Evolutionary conservation across 257 asterid species (phyloP).

Genomic region (Rehmannia glutinosa): DNA sequence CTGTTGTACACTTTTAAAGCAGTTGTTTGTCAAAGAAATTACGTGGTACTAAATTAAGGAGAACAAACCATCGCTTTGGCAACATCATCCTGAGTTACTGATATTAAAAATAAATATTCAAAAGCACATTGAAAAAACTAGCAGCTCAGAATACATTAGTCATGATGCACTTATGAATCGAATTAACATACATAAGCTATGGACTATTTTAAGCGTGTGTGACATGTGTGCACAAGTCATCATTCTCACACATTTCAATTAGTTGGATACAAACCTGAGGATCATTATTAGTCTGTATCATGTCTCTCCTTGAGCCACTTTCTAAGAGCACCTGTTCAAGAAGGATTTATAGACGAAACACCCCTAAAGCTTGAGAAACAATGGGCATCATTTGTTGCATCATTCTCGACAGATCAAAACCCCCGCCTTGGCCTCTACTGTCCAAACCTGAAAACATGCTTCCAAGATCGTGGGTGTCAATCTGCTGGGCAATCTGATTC

Average conservation of each 20-base stretch:
- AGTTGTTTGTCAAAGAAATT: no score
- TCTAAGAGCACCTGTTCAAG: slow-evolving; percentile 25
- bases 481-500: slow-evolving; percentile 87
- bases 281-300: slow-evolving; percentile 17
- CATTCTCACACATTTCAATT: background rate
- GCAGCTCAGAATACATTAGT: no score
- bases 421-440: slow-evolving; percentile 56
- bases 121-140: no score
- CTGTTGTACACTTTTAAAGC: no score
- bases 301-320: slow-evolving; percentile 32
- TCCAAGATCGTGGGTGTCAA: slow-evolving; percentile 70
- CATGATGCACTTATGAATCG: no score
- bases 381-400: slow-evolving; percentile 98
- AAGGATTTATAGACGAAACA: slow-evolving; percentile 30
- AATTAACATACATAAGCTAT: background rate
- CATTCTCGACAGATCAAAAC: slow-evolving; percentile 83
- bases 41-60: no score
- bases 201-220: background rate
- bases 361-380: slow-evolving; percentile 90
- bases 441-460: slow-evolving; percentile 70
- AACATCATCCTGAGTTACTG: background rate
- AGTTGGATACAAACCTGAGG: slow-evolving; percentile 50
- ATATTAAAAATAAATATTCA: no score
- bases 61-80: background rate
- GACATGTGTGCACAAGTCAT: background rate